phyloP scores from a whole-genome alignment of 768 basidiomycete species.

The Floccularia luteovirens region DNA sequence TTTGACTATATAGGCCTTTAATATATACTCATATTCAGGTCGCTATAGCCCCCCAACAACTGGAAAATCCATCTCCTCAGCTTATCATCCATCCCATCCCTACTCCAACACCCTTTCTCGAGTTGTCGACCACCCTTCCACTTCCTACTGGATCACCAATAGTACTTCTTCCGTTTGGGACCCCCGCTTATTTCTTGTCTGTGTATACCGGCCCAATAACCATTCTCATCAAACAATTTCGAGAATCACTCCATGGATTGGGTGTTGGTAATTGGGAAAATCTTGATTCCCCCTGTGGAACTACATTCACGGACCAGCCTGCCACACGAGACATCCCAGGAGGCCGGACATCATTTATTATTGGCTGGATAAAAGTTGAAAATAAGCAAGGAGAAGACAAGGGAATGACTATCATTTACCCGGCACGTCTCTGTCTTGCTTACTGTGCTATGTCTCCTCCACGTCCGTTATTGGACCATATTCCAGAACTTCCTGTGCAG shows the following conservation, averaged over 20 bases:
- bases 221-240: slow-evolving; percentile 54
- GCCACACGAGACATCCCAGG: background rate
- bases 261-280: slow-evolving; percentile 51
- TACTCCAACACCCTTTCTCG: slow-evolving; percentile 48
- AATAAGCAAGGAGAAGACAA: slow-evolving; percentile 79
- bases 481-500: slow-evolving; percentile 60
- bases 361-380: slow-evolving; percentile 70
- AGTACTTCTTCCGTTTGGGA: slow-evolving; percentile 59
- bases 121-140: slow-evolving; percentile 35
- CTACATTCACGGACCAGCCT: slow-evolving; percentile 1
- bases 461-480: slow-evolving; percentile 35
- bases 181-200: slow-evolving; percentile 68
- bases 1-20: slow-evolving; percentile 36
- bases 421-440: slow-evolving; percentile 48
- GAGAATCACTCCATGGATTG: slow-evolving; percentile 52
- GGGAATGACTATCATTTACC: slow-evolving; percentile 70
- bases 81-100: slow-evolving; percentile 64
- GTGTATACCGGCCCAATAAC: slow-evolving; percentile 63
- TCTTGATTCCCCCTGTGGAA: slow-evolving; percentile 8
- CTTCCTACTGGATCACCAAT: slow-evolving; percentile 59
- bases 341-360: slow-evolving; percentile 32
- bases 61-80: slow-evolving; percentile 22
- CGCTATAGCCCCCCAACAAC: slow-evolving; percentile 25
- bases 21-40: slow-evolving; percentile 55
- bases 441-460: slow-evolving; percentile 26